Conservation (phyloP, 1,284 basidiomycete species). For the Heterobasidion parviporum region DNA sequence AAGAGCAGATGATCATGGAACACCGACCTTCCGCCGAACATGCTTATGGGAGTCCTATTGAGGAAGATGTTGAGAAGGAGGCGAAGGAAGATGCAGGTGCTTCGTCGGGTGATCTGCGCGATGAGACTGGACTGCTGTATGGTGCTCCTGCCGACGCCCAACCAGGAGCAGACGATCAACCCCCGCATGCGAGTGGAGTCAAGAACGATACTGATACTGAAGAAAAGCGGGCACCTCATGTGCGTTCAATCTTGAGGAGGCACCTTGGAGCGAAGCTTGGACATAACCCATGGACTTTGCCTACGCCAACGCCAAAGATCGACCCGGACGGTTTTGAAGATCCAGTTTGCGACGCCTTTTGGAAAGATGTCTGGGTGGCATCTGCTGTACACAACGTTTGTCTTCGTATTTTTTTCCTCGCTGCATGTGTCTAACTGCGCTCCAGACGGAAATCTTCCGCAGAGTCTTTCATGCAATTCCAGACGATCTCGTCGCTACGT, state of each 20-base stretch:
- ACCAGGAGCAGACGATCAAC: slow-evolving; percentile 35
- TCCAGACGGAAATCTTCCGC: slow-evolving; percentile 86
- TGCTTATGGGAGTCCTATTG: slow-evolving; percentile 27
- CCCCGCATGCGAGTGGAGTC: slow-evolving; percentile 33
- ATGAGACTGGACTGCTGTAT: slow-evolving; percentile 33
- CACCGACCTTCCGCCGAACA: slow-evolving; percentile 22
- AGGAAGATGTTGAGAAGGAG: slow-evolving; percentile 17
- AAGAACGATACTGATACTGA: slow-evolving; percentile 42
- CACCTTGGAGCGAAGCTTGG: slow-evolving; percentile 46
- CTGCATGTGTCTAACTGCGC: slow-evolving; percentile 8
- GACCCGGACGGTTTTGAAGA: slow-evolving; percentile 80
- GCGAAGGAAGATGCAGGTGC: slow-evolving; percentile 9
- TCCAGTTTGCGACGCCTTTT: slow-evolving; percentile 79
- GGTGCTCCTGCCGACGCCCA: slow-evolving; percentile 51
- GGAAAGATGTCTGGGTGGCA: slow-evolving; percentile 84
- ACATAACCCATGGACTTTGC: slow-evolving; percentile 52
- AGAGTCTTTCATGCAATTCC: slow-evolving; percentile 91
- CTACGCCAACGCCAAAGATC: slow-evolving; percentile 61
- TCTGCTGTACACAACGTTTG: slow-evolving; percentile 78
- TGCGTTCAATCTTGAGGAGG: slow-evolving; percentile 44
- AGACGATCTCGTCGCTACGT: slow-evolving; percentile 85
- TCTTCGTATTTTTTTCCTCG: slow-evolving; percentile 11
- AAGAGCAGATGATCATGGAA: slow-evolving; percentile 57
- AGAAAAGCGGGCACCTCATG: slow-evolving; percentile 41
- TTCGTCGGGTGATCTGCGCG: slow-evolving; percentile 26